Conservation (phyloP, 441 rosid genomes). For the Erodium moschatum region DNA sequence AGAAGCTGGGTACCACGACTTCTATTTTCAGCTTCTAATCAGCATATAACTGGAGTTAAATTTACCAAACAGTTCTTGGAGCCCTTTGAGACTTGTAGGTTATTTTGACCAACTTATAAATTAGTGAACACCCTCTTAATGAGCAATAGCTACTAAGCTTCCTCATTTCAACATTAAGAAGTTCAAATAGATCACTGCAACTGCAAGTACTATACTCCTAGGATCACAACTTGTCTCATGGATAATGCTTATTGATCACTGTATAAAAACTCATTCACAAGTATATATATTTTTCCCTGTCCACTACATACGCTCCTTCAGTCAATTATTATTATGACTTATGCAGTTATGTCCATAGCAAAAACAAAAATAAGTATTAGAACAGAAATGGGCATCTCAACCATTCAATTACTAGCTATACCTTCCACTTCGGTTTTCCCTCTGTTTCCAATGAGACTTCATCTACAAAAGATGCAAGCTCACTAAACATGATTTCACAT, state of each 20-base stretch:
- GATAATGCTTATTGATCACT: no score
- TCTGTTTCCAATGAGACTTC: constrained; percentile 94
- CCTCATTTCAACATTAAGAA: constrained; percentile 10
- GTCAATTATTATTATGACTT: neutral
- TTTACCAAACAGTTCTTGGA: no score
- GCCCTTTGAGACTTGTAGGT: no score
- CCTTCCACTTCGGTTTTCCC: constrained; percentile 99
- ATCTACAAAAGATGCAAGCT: constrained; percentile 84
- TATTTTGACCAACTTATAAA: neutral
- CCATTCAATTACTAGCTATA: constrained; percentile 22
- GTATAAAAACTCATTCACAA: neutral
- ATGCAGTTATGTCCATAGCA: neutral
- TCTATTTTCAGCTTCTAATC: neutral
- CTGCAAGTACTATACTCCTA: neutral
- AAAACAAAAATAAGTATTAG: neutral
- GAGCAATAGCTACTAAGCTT: neutral
- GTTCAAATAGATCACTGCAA: constrained; percentile 2
- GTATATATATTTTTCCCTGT: constrained; percentile 6
- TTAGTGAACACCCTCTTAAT: no score
- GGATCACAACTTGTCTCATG: constrained; percentile 7
- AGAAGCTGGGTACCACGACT: neutral
- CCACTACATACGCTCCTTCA: neutral
- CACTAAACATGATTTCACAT: constrained; percentile 91
- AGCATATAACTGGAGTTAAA: no score
- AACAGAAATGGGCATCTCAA: constrained; percentile 2